Percentiles rank a stretch among this genome's conserved stretches.
Evolutionary conservation across 306 rosid genomes (phyloP).

Genomic region (Ormosia semicastrata): DNA sequence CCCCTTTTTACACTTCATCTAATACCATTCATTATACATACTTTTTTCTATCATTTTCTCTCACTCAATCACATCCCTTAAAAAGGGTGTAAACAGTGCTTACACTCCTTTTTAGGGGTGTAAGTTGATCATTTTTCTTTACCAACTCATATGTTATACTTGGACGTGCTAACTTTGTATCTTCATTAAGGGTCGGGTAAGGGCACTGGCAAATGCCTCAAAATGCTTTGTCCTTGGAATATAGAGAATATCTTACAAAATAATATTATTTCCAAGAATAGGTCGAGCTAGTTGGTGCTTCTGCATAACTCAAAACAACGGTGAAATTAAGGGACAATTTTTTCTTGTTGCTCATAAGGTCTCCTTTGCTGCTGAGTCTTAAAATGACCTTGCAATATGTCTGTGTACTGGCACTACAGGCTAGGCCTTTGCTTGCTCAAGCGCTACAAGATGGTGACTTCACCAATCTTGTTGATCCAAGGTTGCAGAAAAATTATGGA

Average conservation of each 20-base stretch:
- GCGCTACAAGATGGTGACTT: slow-evolving; percentile 46
- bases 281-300: not conserved
- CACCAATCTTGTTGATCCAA: slow-evolving; percentile 42
- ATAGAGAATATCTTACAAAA: not conserved
- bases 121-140: no score
- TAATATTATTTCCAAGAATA: not conserved
- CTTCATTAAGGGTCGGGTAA: not conserved
- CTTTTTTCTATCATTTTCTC: no score
- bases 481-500: slow-evolving; percentile 47
- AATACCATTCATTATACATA: no score
- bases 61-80: no score
- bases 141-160: not conserved
- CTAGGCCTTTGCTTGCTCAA: slow-evolving; percentile 62
- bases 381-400: not conserved
- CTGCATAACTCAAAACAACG: not conserved
- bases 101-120: no score
- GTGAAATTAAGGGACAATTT: not conserved
- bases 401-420: slow-evolving; percentile 34
- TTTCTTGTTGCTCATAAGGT: not conserved
- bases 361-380: not conserved
- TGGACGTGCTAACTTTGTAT: not conserved
- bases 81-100: no score
- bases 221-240: not conserved
- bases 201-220: not conserved
- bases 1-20: no score